Evolutionary conservation across 2,329 filamentous ascomycete genomes (phyloP).

Genomic region (Myriosclerotinia curreyana): DNA sequence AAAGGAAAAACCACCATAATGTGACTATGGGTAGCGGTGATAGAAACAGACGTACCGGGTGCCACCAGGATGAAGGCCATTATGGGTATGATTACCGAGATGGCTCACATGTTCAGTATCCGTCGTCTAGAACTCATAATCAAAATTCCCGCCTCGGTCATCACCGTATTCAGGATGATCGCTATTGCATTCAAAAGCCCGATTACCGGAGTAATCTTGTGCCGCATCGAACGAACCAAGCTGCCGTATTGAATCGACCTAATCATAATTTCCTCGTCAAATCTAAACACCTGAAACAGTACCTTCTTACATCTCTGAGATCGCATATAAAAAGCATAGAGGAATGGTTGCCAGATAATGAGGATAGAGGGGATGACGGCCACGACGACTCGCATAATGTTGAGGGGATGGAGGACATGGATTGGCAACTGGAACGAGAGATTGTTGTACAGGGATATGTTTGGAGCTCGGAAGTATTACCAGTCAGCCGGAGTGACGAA

Average conservation of each 20-base stretch:
- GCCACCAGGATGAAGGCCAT: not conserved
- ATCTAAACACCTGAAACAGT: constrained; percentile 4
- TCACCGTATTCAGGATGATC: not conserved
- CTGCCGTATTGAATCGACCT: not conserved
- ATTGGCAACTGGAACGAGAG: constrained; percentile 2
- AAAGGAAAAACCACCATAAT: not conserved
- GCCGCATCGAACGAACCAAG: not conserved
- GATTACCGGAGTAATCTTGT: not conserved
- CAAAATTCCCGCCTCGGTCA: not conserved
- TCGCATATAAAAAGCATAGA: constrained; percentile 4
- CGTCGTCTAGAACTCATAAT: not conserved
- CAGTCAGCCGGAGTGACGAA: not conserved
- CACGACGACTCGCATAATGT: not conserved
- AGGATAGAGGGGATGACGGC: not conserved
- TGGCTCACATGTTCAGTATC: not conserved
- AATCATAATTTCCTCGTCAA: constrained; percentile 9
- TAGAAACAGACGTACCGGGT: not conserved
- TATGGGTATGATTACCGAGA: not conserved
- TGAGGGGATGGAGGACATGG: not conserved
- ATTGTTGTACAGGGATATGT: not conserved
- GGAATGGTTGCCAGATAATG: constrained; percentile 5
- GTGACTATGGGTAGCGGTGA: not conserved
- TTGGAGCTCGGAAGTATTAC: not conserved
- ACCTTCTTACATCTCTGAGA: constrained; percentile 3
- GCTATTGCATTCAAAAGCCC: not conserved